A percentile compares a stretch with the other conserved stretches of the same genome.
Conservation (phyloP, 169 alveolate species). For the Theileria sp. region DNA sequence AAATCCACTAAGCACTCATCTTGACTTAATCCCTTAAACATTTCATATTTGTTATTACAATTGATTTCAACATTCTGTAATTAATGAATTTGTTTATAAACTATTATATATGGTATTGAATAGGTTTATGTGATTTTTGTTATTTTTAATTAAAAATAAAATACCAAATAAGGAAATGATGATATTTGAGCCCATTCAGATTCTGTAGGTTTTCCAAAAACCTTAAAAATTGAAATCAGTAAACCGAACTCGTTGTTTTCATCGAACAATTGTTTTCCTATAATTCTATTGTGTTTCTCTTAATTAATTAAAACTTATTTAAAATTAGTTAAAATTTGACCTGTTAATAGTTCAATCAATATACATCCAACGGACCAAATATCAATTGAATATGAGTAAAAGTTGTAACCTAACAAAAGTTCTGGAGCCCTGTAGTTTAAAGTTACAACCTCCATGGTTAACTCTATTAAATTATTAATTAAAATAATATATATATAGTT, state of each 20-base stretch:
- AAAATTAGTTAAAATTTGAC: neutral
- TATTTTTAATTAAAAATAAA: conserved; percentile 45
- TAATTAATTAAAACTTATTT: conserved; percentile 76
- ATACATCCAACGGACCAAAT: conserved; percentile 76
- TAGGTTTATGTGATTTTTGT: conserved; percentile 5
- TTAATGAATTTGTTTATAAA: neutral
- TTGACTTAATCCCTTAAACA: neutral
- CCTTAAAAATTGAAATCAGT: conserved; percentile 73
- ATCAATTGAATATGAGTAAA: conserved; percentile 62
- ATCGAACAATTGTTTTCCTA: conserved; percentile 83
- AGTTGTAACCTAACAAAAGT: conserved; percentile 59
- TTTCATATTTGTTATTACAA: neutral
- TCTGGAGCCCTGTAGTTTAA: conserved; percentile 79
- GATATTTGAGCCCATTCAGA: conserved; percentile 89
- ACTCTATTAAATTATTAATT: conserved; percentile 2
- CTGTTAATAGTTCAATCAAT: conserved; percentile 76
- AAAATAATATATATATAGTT: neutral
- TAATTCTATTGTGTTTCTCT: conserved; percentile 70
- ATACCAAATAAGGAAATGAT: conserved; percentile 70
- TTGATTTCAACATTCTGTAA: neutral
- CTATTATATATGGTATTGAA: conserved; percentile 2
- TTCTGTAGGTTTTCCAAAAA: conserved; percentile 80
- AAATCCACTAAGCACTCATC: conserved; percentile 15
- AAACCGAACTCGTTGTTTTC: conserved; percentile 83
- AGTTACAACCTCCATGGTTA: conserved; percentile 73